Conservation (phyloP, 148 eudicot genomes). For the Limonium bicolor region DNA sequence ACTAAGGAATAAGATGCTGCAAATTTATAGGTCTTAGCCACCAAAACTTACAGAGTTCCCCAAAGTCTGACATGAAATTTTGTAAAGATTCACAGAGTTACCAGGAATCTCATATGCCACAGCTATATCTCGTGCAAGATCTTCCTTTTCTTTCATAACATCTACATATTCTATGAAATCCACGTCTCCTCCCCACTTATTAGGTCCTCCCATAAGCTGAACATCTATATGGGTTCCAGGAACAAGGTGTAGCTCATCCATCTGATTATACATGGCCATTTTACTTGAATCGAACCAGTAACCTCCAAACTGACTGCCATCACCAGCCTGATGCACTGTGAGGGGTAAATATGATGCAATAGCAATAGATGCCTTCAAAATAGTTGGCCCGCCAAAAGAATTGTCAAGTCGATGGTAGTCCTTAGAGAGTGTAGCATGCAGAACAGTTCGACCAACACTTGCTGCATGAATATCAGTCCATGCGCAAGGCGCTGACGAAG, state of each 20-base stretch:
- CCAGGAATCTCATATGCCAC: slow-evolving; percentile 22
- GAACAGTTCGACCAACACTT: slow-evolving; percentile 35
- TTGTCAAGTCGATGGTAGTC: slow-evolving; percentile 24
- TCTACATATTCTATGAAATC: slow-evolving; percentile 41
- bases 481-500: slow-evolving; percentile 34
- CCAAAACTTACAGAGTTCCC: slow-evolving; percentile 47
- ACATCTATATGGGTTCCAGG: slow-evolving; percentile 63
- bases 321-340: slow-evolving; percentile 48
- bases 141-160: slow-evolving; percentile 21
- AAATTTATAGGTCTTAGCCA: no score
- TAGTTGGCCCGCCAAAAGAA: slow-evolving; percentile 24
- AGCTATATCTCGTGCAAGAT: slow-evolving; percentile 21
- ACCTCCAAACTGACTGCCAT: slow-evolving; percentile 88
- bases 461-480: slow-evolving; percentile 42
- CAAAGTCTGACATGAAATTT: slow-evolving; percentile 36
- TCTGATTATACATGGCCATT: slow-evolving; percentile 16
- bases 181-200: slow-evolving; percentile 62
- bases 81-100: slow-evolving; percentile 23
- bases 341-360: slow-evolving; percentile 65
- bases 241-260: slow-evolving; percentile 36
- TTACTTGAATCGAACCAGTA: slow-evolving; percentile 56
- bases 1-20: background rate
- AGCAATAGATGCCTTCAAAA: slow-evolving; percentile 39
- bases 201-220: slow-evolving; percentile 71
- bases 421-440: slow-evolving; percentile 46